Evolutionary conservation across 2,329 filamentous ascomycete species (phyloP).

Genomic region (Beauveria medogensis): DNA sequence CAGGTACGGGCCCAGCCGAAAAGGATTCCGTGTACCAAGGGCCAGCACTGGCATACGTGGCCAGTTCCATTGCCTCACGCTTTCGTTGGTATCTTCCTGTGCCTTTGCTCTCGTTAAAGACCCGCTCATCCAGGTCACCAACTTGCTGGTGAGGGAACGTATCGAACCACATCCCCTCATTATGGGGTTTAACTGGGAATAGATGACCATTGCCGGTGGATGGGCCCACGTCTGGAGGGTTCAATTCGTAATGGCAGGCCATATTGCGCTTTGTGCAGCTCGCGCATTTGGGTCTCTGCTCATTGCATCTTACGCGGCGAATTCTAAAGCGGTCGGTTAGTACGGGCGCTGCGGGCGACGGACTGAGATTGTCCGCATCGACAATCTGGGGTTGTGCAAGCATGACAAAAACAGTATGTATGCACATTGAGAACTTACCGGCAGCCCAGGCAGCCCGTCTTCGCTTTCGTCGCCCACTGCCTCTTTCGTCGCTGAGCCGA

Average conservation of each 20-base stretch:
- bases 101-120: neutral
- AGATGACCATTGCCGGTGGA: neutral
- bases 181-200: no score
- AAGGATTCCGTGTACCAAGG: neutral
- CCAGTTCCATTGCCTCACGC: neutral
- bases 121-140: neutral
- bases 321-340: neutral
- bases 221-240: neutral
- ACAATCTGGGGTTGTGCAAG: neutral
- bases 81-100: neutral
- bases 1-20: neutral
- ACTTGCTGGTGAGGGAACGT: neutral
- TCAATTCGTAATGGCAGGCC: neutral
- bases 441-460: neutral
- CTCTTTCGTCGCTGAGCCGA: neutral
- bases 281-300: neutral
- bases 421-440: neutral
- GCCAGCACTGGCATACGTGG: neutral
- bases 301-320: neutral
- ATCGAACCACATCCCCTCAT: neutral
- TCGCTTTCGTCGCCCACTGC: neutral
- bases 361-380: neutral
- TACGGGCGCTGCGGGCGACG: neutral
- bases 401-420: neutral
- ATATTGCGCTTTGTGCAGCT: neutral